Percentiles rank a stretch among this genome's conserved stretches.
phyloP scores from a whole-genome alignment of 75 land plant species.

The Isoetes taiwanensis region DNA sequence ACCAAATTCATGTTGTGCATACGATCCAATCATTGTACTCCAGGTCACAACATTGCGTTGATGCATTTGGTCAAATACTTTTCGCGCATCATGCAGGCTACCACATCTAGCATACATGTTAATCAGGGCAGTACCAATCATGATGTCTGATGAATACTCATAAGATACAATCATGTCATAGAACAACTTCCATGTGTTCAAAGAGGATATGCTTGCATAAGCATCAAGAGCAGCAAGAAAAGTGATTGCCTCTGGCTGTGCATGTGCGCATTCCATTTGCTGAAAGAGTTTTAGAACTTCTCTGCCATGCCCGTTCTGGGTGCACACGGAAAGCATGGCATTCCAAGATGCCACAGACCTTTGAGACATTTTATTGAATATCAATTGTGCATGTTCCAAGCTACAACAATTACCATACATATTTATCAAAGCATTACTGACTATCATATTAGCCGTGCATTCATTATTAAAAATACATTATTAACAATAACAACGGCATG shows the following conservation, averaged over 20 bases:
- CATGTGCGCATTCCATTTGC: slow-evolving; percentile 24
- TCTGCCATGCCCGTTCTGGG: slow-evolving; percentile 13
- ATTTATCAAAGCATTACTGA: slow-evolving; percentile 11
- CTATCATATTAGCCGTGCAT: no score
- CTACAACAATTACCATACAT: slow-evolving; percentile 5
- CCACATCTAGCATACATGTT: slow-evolving; percentile 58
- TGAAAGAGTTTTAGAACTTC: slow-evolving; percentile 16
- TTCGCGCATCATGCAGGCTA: slow-evolving; percentile 13
- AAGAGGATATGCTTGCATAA: slow-evolving; percentile 14
- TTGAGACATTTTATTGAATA: background rate
- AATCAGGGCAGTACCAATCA: slow-evolving; percentile 33
- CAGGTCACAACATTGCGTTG: slow-evolving; percentile 38
- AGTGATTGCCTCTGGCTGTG: slow-evolving; percentile 31
- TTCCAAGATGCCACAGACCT: slow-evolving; percentile 42
- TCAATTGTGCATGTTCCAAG: background rate
- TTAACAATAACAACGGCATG: no score
- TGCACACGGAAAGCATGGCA: slow-evolving; percentile 38
- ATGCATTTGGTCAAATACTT: slow-evolving; percentile 23
- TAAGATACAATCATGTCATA: slow-evolving; percentile 21
- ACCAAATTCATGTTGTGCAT: slow-evolving; percentile 10
- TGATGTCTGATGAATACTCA: slow-evolving; percentile 13
- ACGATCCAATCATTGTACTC: slow-evolving; percentile 45
- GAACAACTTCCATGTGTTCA: slow-evolving; percentile 27
- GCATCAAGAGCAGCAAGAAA: slow-evolving; percentile 25
- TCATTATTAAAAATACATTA: no score